phyloP scores from a whole-genome alignment of 768 basidiomycete genomes.

The Phlebiopsis gigantea region DNA sequence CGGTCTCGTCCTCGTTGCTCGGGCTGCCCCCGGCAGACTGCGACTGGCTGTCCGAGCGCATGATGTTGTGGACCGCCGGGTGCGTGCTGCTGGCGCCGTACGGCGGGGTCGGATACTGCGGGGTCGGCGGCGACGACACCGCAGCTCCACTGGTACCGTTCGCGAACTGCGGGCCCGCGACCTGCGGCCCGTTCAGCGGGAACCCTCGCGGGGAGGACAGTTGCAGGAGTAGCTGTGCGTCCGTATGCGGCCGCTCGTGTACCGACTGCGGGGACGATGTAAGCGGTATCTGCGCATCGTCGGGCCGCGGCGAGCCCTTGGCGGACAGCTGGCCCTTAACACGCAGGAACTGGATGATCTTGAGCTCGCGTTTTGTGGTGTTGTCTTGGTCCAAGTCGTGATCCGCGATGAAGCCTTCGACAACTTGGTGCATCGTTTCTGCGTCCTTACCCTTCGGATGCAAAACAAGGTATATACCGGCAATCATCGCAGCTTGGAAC shows the following conservation, averaged over 20 bases:
- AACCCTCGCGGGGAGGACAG: conserved; percentile 24
- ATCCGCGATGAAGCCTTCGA: conserved; percentile 74
- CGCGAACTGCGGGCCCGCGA: conserved; percentile 1
- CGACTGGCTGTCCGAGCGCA: conserved; percentile 48
- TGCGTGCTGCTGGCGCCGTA: conserved; percentile 16
- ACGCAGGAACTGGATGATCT: conserved; percentile 80
- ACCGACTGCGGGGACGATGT: conserved; percentile 11
- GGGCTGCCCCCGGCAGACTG: conserved; percentile 63
- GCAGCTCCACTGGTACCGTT: conserved; percentile 1
- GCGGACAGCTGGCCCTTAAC: conserved; percentile 50
- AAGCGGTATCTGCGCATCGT: conserved; percentile 18
- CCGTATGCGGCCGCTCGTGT: conserved; percentile 29
- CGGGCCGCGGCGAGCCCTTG: conserved; percentile 23
- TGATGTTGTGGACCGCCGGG: conserved; percentile 57
- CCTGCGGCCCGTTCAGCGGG: conserved; percentile 5
- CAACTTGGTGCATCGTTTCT: conserved; percentile 67
- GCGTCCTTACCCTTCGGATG: conserved; percentile 70
- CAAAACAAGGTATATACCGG: conserved; percentile 79
- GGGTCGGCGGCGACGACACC: conserved; percentile 18
- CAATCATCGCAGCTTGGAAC: conserved; percentile 87
- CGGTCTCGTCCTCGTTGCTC: conserved; percentile 58
- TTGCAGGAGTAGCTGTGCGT: conserved; percentile 47
- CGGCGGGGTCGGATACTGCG: conserved; percentile 11
- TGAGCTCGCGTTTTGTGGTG: conserved; percentile 76
- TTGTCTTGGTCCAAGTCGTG: conserved; percentile 73